A percentile compares a stretch with the other conserved stretches of the same genome.
Evolutionary conservation across 805 yeast genomes (phyloP).

Genomic region (Yueomyces sp.): DNA sequence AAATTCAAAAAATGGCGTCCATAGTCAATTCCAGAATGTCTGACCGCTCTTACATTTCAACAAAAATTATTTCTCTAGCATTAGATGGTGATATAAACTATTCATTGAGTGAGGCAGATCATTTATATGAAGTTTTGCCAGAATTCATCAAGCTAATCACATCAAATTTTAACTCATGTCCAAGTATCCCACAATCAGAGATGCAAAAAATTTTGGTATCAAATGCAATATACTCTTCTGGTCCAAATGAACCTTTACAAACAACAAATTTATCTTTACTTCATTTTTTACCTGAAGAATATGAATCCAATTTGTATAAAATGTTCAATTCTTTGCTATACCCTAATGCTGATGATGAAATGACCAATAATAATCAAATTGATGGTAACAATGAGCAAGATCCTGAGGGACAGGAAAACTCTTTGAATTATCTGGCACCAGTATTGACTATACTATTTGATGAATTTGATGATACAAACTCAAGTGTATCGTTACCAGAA

Average conservation of each 20-base stretch:
- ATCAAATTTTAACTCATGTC: conserved; percentile 5
- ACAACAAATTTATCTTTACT: conserved; percentile 17
- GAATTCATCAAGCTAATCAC: conserved; percentile 10
- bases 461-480: conserved; percentile 17
- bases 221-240: conserved; percentile 11
- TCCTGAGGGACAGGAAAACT: conserved; percentile 9
- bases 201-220: conserved; percentile 14
- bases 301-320: conserved; percentile 18
- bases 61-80: conserved; percentile 10
- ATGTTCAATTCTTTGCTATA: conserved; percentile 22
- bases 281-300: conserved; percentile 24
- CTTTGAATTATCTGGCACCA: conserved; percentile 16
- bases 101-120: conserved; percentile 9
- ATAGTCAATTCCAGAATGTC: conserved; percentile 3
- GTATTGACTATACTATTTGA: conserved; percentile 20
- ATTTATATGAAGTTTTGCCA: conserved; percentile 20
- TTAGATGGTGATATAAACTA: conserved; percentile 11
- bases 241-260: conserved; percentile 6
- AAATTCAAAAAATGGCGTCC: neutral
- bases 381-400: conserved; percentile 1
- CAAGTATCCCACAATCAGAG: conserved; percentile 5
- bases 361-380: neutral
- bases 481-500: conserved; percentile 3
- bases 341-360: conserved; percentile 13
- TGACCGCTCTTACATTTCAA: conserved; percentile 13